These are phyloP conservation scores for Gossypium trilobum DNA, from an alignment of 441 rosid species.

Conservation along the genomic window DNA sequence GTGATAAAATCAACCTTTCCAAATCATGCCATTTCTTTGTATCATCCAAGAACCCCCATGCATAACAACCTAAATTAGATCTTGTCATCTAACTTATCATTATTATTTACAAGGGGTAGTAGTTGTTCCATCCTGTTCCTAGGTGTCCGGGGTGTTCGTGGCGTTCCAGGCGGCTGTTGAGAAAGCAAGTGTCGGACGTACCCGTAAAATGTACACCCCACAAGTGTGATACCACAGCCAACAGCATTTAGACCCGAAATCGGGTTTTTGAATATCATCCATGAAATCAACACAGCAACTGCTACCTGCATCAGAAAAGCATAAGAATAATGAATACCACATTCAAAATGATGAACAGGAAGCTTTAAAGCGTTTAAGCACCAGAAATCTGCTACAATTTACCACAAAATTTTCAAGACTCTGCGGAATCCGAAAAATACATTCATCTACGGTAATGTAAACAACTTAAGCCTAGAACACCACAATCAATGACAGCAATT, in stretches of 20 bases:
- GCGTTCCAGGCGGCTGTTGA: constrained; percentile 63
- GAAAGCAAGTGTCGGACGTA: constrained; percentile 77
- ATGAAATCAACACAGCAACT: constrained; percentile 81
- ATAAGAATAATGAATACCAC: background rate
- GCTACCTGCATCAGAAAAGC: constrained; percentile 54
- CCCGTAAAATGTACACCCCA: constrained; percentile 92
- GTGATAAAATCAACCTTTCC: background rate
- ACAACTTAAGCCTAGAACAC: background rate
- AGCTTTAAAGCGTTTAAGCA: background rate
- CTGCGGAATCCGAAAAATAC: background rate
- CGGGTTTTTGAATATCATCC: constrained; percentile 89
- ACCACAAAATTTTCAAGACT: background rate
- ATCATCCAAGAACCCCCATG: constrained; percentile 10
- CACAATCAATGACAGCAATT: background rate
- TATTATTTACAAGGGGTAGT: constrained; percentile 68
- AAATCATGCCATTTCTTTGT: background rate
- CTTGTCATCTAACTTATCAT: constrained; percentile 82
- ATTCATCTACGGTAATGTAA: background rate
- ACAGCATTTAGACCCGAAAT: constrained; percentile 76
- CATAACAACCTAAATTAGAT: constrained; percentile 25
- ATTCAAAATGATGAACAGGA: background rate
- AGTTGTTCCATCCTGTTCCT: constrained; percentile 62
- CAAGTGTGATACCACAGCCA: constrained; percentile 80
- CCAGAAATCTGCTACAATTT: background rate
- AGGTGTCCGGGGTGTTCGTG: constrained; percentile 77